These are phyloP conservation scores for Saitozyma sp. DNA, from an alignment of 768 basidiomycete genomes.

Conservation along the genomic window DNA sequence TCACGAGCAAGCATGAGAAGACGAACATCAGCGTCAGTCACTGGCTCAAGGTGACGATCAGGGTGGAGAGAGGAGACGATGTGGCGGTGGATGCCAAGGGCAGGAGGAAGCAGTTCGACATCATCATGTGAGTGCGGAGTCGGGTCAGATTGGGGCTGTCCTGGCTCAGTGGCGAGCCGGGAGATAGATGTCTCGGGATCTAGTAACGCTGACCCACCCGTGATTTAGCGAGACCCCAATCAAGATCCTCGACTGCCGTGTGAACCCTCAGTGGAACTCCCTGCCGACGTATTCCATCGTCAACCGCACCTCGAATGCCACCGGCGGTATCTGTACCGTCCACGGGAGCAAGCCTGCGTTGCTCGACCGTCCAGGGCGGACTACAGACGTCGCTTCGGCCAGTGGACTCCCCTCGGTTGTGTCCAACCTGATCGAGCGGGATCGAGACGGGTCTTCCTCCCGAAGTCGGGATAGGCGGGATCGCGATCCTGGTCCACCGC, in stretches of 20 bases:
- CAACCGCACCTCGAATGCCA: conserved; percentile 19
- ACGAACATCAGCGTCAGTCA: conserved; percentile 76
- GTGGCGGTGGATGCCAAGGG: conserved; percentile 64
- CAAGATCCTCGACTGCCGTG: conserved; percentile 82
- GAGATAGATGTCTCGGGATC: background rate
- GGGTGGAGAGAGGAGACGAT: conserved; percentile 80
- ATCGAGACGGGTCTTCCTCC: conserved; percentile 9
- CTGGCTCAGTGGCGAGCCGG: too few species aligned
- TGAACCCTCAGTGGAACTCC: conserved; percentile 73
- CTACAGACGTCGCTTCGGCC: background rate
- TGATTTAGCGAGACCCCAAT: conserved; percentile 63
- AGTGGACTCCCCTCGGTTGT: background rate
- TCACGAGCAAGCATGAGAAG: conserved; percentile 75
- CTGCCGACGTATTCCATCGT: conserved; percentile 69
- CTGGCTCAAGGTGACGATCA: conserved; percentile 73
- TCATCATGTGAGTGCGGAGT: conserved; percentile 59
- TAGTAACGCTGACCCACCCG: conserved; percentile 11
- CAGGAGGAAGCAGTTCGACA: conserved; percentile 79
- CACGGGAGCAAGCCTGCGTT: conserved; percentile 17
- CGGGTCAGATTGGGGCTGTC: background rate
- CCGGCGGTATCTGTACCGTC: conserved; percentile 50
- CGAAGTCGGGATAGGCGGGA: background rate
- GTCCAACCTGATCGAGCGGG: background rate
- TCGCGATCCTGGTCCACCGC: too few species aligned
- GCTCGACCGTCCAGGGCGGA: background rate